A percentile compares a stretch with the other conserved stretches of the same genome.
Evolutionary conservation across 1,284 basidiomycete species (phyloP).

Genomic region (Tilletia indica): DNA sequence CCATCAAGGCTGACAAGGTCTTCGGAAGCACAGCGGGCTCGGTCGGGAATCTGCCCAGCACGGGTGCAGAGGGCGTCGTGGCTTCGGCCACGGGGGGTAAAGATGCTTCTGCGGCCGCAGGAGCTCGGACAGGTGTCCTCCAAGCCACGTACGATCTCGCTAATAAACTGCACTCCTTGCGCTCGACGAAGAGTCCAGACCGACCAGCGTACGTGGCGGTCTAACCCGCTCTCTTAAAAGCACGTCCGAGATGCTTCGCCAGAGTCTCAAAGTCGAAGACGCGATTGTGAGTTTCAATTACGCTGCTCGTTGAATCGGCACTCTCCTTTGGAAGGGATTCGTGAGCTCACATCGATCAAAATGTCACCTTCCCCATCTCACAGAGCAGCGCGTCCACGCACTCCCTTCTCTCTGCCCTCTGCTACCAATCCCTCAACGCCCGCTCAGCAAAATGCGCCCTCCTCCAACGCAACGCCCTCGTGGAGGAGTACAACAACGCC

Average conservation of each 20-base stretch:
- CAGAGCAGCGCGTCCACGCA: slow-evolving; percentile 16
- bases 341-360: neutral
- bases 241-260: slow-evolving; percentile 13
- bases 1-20: slow-evolving; percentile 22
- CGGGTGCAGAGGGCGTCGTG: slow-evolving; percentile 15
- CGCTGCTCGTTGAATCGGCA: neutral
- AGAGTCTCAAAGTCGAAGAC: slow-evolving; percentile 16
- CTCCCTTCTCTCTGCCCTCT: slow-evolving; percentile 6
- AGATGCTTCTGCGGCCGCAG: slow-evolving; percentile 10
- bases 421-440: slow-evolving; percentile 47
- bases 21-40: slow-evolving; percentile 29
- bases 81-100: slow-evolving; percentile 22
- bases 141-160: slow-evolving; percentile 23
- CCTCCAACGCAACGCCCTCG: slow-evolving; percentile 47
- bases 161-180: slow-evolving; percentile 22
- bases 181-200: slow-evolving; percentile 18
- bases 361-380: neutral
- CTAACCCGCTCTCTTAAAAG: slow-evolving; percentile 1
- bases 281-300: neutral
- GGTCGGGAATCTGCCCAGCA: slow-evolving; percentile 16
- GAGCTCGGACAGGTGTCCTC: slow-evolving; percentile 11
- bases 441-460: slow-evolving; percentile 46
- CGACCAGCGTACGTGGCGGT: neutral
- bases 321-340: no score
- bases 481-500: slow-evolving; percentile 46